Percentiles rank a stretch among this genome's conserved stretches.
These are phyloP conservation scores for Laguncularia racemosa DNA, from an alignment of 345 rosid genomes.

Conservation along the genomic window DNA sequence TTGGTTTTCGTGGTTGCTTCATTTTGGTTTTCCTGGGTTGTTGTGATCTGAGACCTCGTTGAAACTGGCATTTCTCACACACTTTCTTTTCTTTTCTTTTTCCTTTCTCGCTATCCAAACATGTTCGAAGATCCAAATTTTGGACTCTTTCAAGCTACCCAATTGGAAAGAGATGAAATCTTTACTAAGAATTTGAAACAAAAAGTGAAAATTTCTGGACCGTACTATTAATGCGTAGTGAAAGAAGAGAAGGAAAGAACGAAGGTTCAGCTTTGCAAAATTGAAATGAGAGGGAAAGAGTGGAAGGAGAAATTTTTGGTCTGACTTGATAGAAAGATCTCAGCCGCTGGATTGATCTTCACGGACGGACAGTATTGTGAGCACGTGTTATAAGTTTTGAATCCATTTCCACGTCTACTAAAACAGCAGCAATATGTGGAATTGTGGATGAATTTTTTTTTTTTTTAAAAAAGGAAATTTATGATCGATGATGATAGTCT, in stretches of 20 bases:
- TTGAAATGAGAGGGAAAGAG: slow-evolving; percentile 16
- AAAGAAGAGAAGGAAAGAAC: slow-evolving; percentile 7
- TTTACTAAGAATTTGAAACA: slow-evolving; percentile 11
- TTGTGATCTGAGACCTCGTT: slow-evolving; percentile 55
- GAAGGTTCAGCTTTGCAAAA: background rate
- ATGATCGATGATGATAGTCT: too few species aligned
- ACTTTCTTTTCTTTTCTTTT: background rate
- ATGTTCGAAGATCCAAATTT: slow-evolving; percentile 18
- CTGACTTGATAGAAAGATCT: slow-evolving; percentile 1
- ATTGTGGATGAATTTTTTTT: too few species aligned
- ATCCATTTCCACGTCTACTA: slow-evolving; percentile 20
- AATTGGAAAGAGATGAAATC: slow-evolving; percentile 9
- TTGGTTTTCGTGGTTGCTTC: slow-evolving; percentile 24
- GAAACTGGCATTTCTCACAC: slow-evolving; percentile 58
- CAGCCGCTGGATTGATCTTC: slow-evolving; percentile 20
- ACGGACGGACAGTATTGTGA: slow-evolving; percentile 31
- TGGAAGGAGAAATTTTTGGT: slow-evolving; percentile 6
- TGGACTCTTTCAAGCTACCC: slow-evolving; percentile 15
- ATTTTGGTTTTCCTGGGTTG: slow-evolving; percentile 12
- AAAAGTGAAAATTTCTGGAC: too few species aligned
- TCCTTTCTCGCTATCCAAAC: slow-evolving; percentile 38
- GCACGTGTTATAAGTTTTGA: slow-evolving; percentile 19
- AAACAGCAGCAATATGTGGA: background rate
- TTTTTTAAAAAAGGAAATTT: too few species aligned
- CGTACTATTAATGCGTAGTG: background rate